Conservation (phyloP, 2,329 filamentous ascomycete species). For the Fusarium sororula region DNA sequence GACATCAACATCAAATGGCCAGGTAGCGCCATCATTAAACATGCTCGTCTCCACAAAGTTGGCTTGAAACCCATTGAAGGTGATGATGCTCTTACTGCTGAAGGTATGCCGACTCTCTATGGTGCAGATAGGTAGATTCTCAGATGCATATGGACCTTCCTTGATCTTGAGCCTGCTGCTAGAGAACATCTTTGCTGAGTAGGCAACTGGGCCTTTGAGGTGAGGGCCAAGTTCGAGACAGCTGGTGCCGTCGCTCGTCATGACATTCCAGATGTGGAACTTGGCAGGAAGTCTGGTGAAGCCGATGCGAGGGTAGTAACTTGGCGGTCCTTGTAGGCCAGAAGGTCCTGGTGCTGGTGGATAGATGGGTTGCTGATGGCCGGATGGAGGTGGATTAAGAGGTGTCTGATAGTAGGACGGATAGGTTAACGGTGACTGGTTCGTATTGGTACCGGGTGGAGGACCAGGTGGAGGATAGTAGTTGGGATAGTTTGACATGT, state of each 20-base stretch:
- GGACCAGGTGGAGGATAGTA: background rate
- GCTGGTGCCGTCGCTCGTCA: background rate
- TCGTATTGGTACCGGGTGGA: background rate
- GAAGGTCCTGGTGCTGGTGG: background rate
- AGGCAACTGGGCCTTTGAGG: background rate
- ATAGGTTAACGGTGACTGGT: accelerated
- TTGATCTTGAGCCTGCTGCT: constrained; percentile 3
- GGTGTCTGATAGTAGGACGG: background rate
- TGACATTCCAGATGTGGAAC: background rate
- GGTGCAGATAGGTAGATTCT: background rate
- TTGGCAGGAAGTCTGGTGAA: background rate
- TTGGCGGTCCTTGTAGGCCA: background rate
- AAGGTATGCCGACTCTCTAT: background rate
- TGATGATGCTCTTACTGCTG: background rate
- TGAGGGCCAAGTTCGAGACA: background rate
- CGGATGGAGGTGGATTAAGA: accelerated
- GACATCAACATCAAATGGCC: background rate
- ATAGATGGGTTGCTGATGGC: background rate
- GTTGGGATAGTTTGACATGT: background rate
- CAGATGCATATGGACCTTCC: background rate
- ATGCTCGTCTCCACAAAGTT: background rate
- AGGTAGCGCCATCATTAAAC: background rate
- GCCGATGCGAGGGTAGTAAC: background rate
- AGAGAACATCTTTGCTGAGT: constrained; percentile 3
- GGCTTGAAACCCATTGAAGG: background rate